Evolutionary conservation across 352 stramenopile species (phyloP).

Genomic region (Phytophthora megakarya): DNA sequence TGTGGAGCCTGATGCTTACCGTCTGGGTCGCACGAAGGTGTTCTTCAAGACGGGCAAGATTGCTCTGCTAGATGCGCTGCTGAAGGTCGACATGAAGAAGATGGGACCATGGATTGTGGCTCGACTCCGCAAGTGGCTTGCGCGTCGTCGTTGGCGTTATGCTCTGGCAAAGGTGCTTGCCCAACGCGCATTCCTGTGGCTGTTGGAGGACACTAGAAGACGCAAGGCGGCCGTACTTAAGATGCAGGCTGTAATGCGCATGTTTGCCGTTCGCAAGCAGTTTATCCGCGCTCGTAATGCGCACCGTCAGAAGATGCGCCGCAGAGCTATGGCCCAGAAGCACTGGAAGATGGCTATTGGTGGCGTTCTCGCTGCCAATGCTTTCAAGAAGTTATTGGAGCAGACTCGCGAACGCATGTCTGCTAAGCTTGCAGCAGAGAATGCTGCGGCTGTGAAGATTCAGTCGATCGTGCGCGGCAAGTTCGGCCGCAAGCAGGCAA

Average conservation of each 20-base stretch:
- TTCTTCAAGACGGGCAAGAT: conserved; percentile 95
- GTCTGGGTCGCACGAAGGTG: conserved; percentile 87
- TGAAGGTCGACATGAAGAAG: conserved; percentile 91
- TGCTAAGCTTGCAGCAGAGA: conserved; percentile 44
- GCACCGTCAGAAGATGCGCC: conserved; percentile 66
- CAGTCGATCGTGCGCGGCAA: conserved; percentile 86
- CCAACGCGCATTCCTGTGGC: conserved; percentile 81
- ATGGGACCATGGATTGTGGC: conserved; percentile 88
- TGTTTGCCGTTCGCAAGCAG: conserved; percentile 86
- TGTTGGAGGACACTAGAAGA: conserved; percentile 75
- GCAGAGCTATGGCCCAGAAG: conserved; percentile 72
- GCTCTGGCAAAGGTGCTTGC: conserved; percentile 84
- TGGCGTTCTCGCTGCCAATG: conserved; percentile 68
- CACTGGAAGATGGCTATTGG: conserved; percentile 72
- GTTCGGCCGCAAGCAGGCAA: conserved; percentile 74
- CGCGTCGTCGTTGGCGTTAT: conserved; percentile 84
- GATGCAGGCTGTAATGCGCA: conserved; percentile 86
- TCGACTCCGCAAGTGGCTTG: conserved; percentile 84
- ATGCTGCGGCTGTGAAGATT: conserved; percentile 69
- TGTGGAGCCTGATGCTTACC: conserved; percentile 85
- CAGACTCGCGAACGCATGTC: conserved; percentile 56
- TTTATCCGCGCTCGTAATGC: conserved; percentile 74
- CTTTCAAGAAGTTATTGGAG: conserved; percentile 69
- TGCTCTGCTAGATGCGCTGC: conserved; percentile 81
- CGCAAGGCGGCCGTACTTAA: conserved; percentile 80